phyloP scores from a whole-genome alignment of 2,329 filamentous ascomycete genomes.

The Phaeosphaeriaceae sp. region DNA sequence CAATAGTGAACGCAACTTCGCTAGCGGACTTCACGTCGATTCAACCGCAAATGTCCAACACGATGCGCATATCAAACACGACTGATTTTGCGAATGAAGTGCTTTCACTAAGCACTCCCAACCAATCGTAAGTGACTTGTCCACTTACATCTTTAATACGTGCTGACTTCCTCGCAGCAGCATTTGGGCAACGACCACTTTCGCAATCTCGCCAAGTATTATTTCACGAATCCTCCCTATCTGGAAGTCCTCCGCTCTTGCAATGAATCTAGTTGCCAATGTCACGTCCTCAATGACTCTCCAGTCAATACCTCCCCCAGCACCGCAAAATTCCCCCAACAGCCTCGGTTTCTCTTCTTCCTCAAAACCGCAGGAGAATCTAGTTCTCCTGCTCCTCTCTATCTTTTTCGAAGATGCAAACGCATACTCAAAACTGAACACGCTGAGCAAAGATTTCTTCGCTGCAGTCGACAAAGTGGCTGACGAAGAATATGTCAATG shows the following conservation, averaged over 20 bases:
- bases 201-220: too few species aligned
- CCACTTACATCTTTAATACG: background rate
- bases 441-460: background rate
- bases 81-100: background rate
- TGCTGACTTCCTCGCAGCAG: background rate
- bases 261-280: too few species aligned
- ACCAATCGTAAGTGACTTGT: background rate
- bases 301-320: too few species aligned
- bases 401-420: too few species aligned
- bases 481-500: background rate
- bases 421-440: background rate
- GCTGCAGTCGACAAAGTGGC: background rate
- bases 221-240: too few species aligned
- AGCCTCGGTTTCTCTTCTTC: too few species aligned
- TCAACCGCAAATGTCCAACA: background rate
- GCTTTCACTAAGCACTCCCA: background rate
- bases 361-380: too few species aligned
- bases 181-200: too few species aligned
- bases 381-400: too few species aligned
- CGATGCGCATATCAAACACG: conserved; percentile 37
- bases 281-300: too few species aligned
- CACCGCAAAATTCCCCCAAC: too few species aligned
- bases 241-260: too few species aligned
- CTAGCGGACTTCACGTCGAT: background rate
- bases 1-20: background rate